Evolutionary conservation across 371 early-diverging fungal genomes (phyloP).

Genomic region (Actinomucor elegans): DNA sequence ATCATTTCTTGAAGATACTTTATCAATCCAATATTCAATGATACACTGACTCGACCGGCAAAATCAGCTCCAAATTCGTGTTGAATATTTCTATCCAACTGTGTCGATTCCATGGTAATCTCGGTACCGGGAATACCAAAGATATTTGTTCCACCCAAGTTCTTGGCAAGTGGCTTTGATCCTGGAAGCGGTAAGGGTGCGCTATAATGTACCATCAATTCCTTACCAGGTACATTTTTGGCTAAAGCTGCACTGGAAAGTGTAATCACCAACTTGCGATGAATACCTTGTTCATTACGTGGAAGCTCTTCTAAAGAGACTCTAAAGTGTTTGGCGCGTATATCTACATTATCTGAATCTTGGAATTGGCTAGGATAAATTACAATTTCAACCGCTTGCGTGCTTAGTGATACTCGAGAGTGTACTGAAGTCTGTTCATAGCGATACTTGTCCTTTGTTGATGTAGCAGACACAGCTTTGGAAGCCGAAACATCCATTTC

Average conservation of each 20-base stretch:
- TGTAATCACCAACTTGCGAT: slow-evolving; percentile 27
- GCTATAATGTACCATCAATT: slow-evolving; percentile 27
- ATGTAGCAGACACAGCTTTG: not conserved
- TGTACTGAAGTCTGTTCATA: slow-evolving; percentile 3
- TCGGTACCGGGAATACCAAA: slow-evolving; percentile 58
- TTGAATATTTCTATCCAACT: slow-evolving; percentile 33
- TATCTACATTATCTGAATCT: slow-evolving; percentile 71
- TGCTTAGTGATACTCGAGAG: slow-evolving; percentile 22
- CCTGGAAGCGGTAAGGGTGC: slow-evolving; percentile 25
- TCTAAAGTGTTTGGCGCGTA: slow-evolving; percentile 33
- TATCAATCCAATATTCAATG: slow-evolving; percentile 74
- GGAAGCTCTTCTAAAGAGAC: slow-evolving; percentile 22
- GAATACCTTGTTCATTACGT: slow-evolving; percentile 13
- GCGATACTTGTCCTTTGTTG: not conserved
- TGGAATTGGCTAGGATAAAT: slow-evolving; percentile 71
- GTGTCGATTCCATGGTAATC: slow-evolving; percentile 48
- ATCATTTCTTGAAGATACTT: slow-evolving; percentile 64
- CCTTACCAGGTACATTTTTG: slow-evolving; percentile 45
- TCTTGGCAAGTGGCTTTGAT: slow-evolving; percentile 25
- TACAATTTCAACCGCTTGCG: slow-evolving; percentile 45
- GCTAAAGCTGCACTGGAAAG: slow-evolving; percentile 39
- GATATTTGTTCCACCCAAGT: slow-evolving; percentile 51
- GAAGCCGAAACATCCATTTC: not conserved
- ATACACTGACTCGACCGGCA: slow-evolving; percentile 70
- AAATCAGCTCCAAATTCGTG: slow-evolving; percentile 63